Evolutionary conservation across 306 rosid genomes (phyloP).

Genomic region (Medicago lupulina): DNA sequence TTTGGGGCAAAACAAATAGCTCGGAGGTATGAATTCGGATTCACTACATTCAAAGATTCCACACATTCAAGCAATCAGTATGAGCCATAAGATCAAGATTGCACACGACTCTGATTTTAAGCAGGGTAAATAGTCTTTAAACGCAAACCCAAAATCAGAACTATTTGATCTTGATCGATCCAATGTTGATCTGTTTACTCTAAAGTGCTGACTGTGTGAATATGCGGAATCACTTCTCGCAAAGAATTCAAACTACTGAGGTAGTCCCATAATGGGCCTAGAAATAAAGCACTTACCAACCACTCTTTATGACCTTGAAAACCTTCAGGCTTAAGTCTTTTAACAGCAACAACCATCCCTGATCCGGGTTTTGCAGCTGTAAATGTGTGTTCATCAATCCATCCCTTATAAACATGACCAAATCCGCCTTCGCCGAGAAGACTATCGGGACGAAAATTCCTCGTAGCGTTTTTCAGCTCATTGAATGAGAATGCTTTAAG

Average conservation of each 20-base stretch:
- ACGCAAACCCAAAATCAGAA: background rate
- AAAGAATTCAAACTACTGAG: background rate
- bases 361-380: conserved; percentile 80
- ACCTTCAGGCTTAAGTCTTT: conserved; percentile 91
- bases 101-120: background rate
- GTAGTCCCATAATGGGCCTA: background rate
- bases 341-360: conserved; percentile 90
- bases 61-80: background rate
- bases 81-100: background rate
- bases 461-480: conserved; percentile 86
- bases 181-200: background rate
- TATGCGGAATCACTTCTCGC: background rate
- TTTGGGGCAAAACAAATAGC: background rate
- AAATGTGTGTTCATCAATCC: conserved; percentile 74
- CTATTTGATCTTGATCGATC: background rate
- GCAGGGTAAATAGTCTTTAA: background rate
- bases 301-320: conserved; percentile 97
- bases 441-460: conserved; percentile 84
- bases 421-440: conserved; percentile 98
- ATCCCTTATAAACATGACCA: conserved; percentile 91
- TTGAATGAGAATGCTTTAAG: conserved; percentile 71
- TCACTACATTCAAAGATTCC: background rate
- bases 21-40: background rate
- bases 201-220: background rate
- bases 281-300: conserved; percentile 67